Evolutionary conservation across 352 stramenopile genomes (phyloP), one percentile per base, ranked within the genome.

Genomic region (Phytophthora litchii): DNA sequence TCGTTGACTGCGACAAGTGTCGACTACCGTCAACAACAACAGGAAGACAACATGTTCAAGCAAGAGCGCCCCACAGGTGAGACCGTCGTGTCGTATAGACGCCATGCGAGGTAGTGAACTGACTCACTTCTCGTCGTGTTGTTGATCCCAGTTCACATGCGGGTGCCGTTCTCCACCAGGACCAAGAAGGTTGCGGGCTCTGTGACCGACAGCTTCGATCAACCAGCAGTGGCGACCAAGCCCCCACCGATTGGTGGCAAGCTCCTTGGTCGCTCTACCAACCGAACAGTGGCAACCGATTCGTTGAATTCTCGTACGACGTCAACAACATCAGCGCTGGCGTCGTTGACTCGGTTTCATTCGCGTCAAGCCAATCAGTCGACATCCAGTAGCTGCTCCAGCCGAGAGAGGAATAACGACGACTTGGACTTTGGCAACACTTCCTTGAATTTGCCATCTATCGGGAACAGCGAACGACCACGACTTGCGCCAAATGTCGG

Each of bases 321-420:
- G 25, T 60, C 58, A 0, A 51, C 68, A 19, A 69, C 69, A 9
- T 80, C 70, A 3, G 66, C 61, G 6, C 64, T 85, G 27, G 60
- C 75, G 27, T 74, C 76, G n/a, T 60, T 87, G 19, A 70, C 72
- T n/a, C 70, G 74, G 3, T 83, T 87, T 45, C 65, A 68, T 35
- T 48, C 53, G 25, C 58, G 64, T 37, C 52, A 36, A 16, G 59
- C 52, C 29, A 78, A 67, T 46, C 73, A 83, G 42, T 61, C 61
- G 34, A 52, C 66, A 59, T 16, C 54, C 16, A 74, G 64, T 40
- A 73, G 42, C 40, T 45, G 49, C 46, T 66, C 45, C 13, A 29
- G 32, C 2, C 60, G 52, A 34, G 60, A 65, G 31, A 53, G 19
- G 43, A 66, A 11, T 37, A 58, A 47, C 16, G 54, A 67, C 45